Evolutionary conservation across 331 rosid species (phyloP).

Genomic region (Ulmus americana): DNA sequence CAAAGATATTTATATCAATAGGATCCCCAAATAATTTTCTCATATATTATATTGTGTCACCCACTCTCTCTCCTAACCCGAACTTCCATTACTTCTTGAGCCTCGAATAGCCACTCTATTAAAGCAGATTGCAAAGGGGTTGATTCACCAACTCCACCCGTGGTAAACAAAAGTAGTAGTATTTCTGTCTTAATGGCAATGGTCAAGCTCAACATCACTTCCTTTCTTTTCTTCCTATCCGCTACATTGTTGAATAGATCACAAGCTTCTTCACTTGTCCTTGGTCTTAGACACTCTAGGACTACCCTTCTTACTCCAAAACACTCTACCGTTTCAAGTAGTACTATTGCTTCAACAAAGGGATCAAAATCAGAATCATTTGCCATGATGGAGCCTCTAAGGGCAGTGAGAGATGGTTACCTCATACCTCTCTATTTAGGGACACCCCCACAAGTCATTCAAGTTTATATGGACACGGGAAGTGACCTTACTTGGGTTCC

Average conservation of each 20-base stretch:
- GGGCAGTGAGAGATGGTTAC: conserved; percentile 49
- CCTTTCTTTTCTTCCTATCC: conserved; percentile 19
- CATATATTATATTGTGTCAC: background rate
- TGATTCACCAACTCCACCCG: background rate
- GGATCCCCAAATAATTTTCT: no score
- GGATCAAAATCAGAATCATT: conserved; percentile 13
- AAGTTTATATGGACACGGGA: conserved; percentile 51
- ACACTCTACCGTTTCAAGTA: conserved; percentile 3
- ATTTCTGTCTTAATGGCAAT: background rate
- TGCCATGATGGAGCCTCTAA: conserved; percentile 37
- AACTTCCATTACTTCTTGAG: background rate
- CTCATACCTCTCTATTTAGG: conserved; percentile 38
- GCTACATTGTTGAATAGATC: conserved; percentile 1
- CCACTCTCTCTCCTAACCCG: background rate
- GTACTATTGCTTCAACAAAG: conserved; percentile 8
- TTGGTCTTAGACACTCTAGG: conserved; percentile 37
- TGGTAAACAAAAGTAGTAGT: background rate
- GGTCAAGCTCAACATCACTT: conserved; percentile 6
- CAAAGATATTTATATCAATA: no score
- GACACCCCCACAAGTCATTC: conserved; percentile 44
- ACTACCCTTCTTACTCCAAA: conserved; percentile 26
- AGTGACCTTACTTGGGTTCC: conserved; percentile 64
- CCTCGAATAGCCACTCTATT: background rate
- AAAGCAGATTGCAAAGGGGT: background rate
- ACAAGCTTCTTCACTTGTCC: conserved; percentile 20